Base-by-base conservation (phyloP, 1,284 basidiomycete genomes). In the Omphalotus olearius region DNA sequence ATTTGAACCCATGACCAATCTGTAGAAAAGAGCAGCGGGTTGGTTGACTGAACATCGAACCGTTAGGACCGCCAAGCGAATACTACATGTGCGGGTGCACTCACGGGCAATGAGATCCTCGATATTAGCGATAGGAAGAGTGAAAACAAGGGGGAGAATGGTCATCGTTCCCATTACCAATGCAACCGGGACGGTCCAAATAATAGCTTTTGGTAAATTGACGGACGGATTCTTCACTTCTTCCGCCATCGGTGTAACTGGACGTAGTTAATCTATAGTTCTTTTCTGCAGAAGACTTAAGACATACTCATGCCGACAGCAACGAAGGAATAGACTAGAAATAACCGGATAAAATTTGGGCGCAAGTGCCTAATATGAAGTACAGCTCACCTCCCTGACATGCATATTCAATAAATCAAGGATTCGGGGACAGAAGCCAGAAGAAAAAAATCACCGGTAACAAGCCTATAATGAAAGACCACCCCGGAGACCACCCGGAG, bases 11-110 rank as follows among this genome's bases (percentile, higher is more conserved):
- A 79, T 76, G 9, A 79, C 75, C 1, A 85, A 73, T 44, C 83
- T 77, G 58, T 83, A 85, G 66, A 87, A 75, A 30, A 83, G 69
- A 2, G 78, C 81, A 18, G 86, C 71, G 0, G 88, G 76, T 47
- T 87, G 78, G 1, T 84, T 84, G 6, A 79, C 77, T 80, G 51
- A 9, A 45, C 42, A n/a, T n/a, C 11, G 42, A 30, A 47, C 9
- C 37, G 43, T 45, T 23, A 39, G 52, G 36, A n/a, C n/a, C n/a
- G 25, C 17, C 45, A 23, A 23, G 23, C 33, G 35, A 23, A 20
- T 16, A 41, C 16, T 41, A 10, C 17, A 6, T 10, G 11, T 20
- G 10, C 17, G 10, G 39, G 17, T 41, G 23, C 39, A 41, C 39
- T 17, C 23, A 41, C 39, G 39, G 16, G 16, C 39, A 41, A 41